Evolutionary conservation across 176 grass and related monocot species (phyloP), one percentile per base, ranked within the genome.

Genomic region (Triticum urartu): DNA sequence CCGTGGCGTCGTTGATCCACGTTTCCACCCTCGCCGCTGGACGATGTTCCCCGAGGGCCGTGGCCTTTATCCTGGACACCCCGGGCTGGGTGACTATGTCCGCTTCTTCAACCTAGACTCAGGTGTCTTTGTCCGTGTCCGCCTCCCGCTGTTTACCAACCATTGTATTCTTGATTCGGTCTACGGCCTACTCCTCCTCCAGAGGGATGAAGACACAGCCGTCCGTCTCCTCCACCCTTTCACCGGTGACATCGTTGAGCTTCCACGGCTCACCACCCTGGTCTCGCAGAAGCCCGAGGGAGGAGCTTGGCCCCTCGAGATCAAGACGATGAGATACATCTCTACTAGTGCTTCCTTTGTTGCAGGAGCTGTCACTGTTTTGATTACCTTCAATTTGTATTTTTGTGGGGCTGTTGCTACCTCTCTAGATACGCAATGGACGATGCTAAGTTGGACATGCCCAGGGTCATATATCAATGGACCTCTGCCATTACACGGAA

Each of bases 171-270:
- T 39, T 21, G 67, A 39, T 38, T 71, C 34, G 18, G 9, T 71
- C 8, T 1, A 71, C 2, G 34, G 68, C 9, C 68, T 71, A 1
- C 34, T 71, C 18, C 68, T 71, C 7, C 68, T 71, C 18, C 68
- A 71, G 20, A 38, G 68, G 35, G 68, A 71, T 9, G 9, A 71
- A 11, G 68, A 40, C 68, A 71, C 35, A 5, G 18, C 20, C 17
- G 10, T 40, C 42, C 42, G 42, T 43, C 42, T 43, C 42, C 42
- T 43, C 34, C 33, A 70, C 68, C 69, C 69, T 24, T 43, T 73
- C 70, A 73, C 70, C 38, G 70, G 70, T 14, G 70, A 73, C 39
- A 45, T 73, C 70, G 70, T 45, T 3, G 70, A 73, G 70, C 70
- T 73, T 13, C 70, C 70, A 14, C 39, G 9, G 10, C 70, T 73